Evolutionary conservation across 371 early-diverging fungal species (phyloP).

Genomic region (Batkoa obscura): DNA sequence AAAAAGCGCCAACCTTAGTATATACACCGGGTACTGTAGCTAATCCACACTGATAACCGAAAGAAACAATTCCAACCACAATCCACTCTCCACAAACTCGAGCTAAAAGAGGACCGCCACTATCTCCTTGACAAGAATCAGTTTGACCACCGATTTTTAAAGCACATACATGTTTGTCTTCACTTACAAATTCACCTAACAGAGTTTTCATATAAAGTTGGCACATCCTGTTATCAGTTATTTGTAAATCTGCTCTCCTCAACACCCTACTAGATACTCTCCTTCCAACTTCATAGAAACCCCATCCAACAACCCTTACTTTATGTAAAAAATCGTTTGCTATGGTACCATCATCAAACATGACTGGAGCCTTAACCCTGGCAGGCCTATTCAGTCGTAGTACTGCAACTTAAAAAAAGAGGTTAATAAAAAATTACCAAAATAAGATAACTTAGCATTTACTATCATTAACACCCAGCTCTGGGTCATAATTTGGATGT

Average conservation of each 20-base stretch:
- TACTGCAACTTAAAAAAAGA: not conserved
- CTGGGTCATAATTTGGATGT: slow-evolving; percentile 1
- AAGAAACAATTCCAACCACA: not conserved
- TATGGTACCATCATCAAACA: not conserved
- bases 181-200: not conserved
- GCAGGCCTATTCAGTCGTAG: not conserved
- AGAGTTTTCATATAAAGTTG: not conserved
- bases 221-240: not conserved
- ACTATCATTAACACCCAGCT: not conserved
- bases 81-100: not conserved
- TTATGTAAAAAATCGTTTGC: not conserved
- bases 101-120: not conserved
- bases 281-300: not conserved
- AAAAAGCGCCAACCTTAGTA: not conserved
- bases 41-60: not conserved
- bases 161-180: not conserved
- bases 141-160: not conserved
- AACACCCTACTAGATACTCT: not conserved
- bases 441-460: not conserved
- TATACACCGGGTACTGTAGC: not conserved
- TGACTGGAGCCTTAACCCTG: not conserved
- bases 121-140: slow-evolving; percentile 2
- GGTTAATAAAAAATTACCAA: not conserved
- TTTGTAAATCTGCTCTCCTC: not conserved
- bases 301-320: not conserved